Base-by-base conservation (phyloP, 805 yeast genomes). In the Yarrowia osloensis region DNA sequence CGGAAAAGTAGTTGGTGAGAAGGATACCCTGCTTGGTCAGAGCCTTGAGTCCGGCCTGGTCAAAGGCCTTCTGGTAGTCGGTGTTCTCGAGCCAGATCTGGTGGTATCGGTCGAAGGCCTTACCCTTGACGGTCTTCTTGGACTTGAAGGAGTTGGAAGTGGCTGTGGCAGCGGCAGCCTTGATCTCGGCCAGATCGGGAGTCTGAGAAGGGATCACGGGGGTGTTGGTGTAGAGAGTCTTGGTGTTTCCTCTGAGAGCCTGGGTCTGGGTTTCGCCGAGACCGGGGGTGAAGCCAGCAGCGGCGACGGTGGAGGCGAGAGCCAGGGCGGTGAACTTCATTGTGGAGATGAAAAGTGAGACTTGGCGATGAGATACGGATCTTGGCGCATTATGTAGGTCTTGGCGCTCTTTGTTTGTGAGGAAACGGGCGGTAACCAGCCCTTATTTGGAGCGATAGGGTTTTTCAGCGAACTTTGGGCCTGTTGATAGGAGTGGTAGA, bases 11-110 rank as follows among this genome's bases (percentile, higher is more conserved):
- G 79, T 84, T 84, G 75, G 76, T 77, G 71, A 84, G 77, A 42
- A 77, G 74, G 67, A 82, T 77, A 74, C 85, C 86, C 67, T 80
- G 73, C 71, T 76, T 68, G 35, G 81, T 81, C 63, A 83, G 76
- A 73, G 77, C 76, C 72, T 77, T 75, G 71, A 84, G 74, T 63
- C 81, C 82, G 9, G 77, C 73, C 72, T 82, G 78, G 70, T 76
- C 79, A 47, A 78, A 78, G 52, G 86, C 86, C 71, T 83, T 83
- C 70, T 80, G 81, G 74, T 74, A 82, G 76, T 82, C 76, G 65
- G 85, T 83, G 75, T 81, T 81, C 76, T 83, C 86, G 69, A 84
- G 79, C 81, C 83, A 84, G 70, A 84, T 81, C 70, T 77, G 76
- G 65, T 75, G 73, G 66, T 80, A 73, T 67, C 83, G 77, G 72